phyloP scores from a whole-genome alignment of 2,329 filamentous ascomycete genomes.

The Trichoderma breve region DNA sequence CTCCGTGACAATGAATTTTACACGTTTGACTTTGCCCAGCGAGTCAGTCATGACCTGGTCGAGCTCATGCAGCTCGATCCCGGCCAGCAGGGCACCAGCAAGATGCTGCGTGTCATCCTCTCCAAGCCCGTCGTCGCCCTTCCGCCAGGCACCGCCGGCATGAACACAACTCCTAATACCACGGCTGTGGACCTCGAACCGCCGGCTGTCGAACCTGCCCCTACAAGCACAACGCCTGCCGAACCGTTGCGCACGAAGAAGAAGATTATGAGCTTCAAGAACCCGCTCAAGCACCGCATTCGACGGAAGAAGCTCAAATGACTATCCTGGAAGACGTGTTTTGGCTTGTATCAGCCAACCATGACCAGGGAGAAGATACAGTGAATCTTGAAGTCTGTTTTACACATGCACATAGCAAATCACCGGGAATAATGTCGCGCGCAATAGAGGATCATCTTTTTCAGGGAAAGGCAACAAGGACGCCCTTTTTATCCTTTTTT shows the following conservation, averaged over 20 bases:
- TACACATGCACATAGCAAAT: neutral
- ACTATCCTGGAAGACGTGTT: neutral
- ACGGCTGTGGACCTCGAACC: neutral
- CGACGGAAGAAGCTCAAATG: slow-evolving; percentile 20
- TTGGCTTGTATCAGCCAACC: neutral
- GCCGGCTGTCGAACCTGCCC: neutral
- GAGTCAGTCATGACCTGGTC: slow-evolving; percentile 31
- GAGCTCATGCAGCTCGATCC: slow-evolving; percentile 26
- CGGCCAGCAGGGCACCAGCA: slow-evolving; percentile 20
- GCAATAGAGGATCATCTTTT: neutral
- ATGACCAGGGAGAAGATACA: neutral
- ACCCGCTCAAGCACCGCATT: slow-evolving; percentile 19
- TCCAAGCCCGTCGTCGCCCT: slow-evolving; percentile 5
- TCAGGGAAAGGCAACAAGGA: neutral
- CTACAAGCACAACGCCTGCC: neutral
- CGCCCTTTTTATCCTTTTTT: neutral
- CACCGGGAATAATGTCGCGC: neutral
- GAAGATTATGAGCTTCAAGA: slow-evolving; percentile 17
- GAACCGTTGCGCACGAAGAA: slow-evolving; percentile 1
- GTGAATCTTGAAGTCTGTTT: neutral
- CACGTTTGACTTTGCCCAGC: slow-evolving; percentile 30
- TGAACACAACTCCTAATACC: neutral
- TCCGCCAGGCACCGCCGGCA: neutral
- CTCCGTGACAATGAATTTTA: slow-evolving; percentile 35
- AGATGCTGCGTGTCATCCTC: slow-evolving; percentile 20